Percentiles rank a stretch among this genome's conserved stretches.
These are phyloP conservation scores for Exophiala mesophila DNA, from an alignment of 2,329 filamentous ascomycete species.

Conservation along the genomic window DNA sequence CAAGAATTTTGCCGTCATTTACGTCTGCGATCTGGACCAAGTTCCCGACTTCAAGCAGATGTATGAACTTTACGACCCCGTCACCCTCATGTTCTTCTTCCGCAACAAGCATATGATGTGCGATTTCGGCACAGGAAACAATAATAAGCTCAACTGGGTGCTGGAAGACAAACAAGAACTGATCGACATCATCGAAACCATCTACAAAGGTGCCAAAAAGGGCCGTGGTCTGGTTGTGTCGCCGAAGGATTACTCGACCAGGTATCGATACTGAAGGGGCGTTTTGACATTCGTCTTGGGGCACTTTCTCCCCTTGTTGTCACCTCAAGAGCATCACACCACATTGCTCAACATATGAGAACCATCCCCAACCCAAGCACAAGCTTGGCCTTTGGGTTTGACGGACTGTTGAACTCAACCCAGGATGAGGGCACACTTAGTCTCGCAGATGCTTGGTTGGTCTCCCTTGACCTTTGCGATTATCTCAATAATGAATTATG, in stretches of 20 bases:
- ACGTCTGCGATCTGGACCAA: conserved; percentile 87
- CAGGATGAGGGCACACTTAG: no score
- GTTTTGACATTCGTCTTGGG: no score
- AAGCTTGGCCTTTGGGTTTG: no score
- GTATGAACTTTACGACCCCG: conserved; percentile 87
- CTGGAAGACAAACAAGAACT: conserved; percentile 97
- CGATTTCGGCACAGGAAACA: conserved; percentile 96
- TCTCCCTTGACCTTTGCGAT: conserved; percentile 17
- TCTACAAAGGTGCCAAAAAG: conserved; percentile 98
- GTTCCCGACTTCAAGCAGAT: conserved; percentile 93
- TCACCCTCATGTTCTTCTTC: conserved; percentile 97
- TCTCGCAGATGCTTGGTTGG: conserved; percentile 15
- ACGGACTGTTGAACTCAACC: no score
- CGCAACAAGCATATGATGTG: conserved; percentile 77
- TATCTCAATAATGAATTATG: conserved; percentile 17
- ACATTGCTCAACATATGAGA: no score
- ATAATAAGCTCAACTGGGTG: conserved; percentile 97
- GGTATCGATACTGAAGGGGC: conserved; percentile 58
- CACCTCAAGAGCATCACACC: no score
- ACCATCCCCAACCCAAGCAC: no score
- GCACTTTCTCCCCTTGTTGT: no score
- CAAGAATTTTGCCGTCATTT: conserved; percentile 89
- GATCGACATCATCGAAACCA: conserved; percentile 96
- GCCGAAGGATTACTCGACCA: conserved; percentile 76
- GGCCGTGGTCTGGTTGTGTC: conserved; percentile 93